A percentile compares a stretch with the other conserved stretches of the same genome.
phyloP scores from a whole-genome alignment of 805 yeast species.

The Schwanniomyces vanrijiae region DNA sequence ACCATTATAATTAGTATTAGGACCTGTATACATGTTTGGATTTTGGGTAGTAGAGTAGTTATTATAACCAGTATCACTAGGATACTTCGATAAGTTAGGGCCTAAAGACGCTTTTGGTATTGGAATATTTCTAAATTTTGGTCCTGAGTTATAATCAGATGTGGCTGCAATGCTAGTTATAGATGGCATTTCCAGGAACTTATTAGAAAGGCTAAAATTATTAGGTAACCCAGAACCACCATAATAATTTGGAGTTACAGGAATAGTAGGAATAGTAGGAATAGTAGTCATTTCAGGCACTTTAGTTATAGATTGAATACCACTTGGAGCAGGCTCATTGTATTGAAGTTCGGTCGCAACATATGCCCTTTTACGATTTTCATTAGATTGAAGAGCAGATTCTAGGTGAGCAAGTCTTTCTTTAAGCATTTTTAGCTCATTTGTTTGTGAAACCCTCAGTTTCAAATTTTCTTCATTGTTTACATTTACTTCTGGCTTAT shows the following conservation, averaged over 20 bases:
- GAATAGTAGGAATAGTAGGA: not conserved
- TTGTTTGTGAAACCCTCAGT: slow-evolving; percentile 3
- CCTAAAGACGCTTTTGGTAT: not conserved
- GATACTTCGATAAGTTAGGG: not conserved
- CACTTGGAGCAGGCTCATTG: not conserved
- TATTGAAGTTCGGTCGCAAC: not conserved
- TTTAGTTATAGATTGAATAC: not conserved
- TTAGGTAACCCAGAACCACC: not conserved
- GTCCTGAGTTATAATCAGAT: not conserved
- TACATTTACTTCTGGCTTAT: not conserved
- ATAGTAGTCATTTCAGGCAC: not conserved
- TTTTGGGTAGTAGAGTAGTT: not conserved
- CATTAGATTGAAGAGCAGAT: slow-evolving; percentile 1
- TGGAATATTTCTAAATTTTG: not conserved
- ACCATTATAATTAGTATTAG: not conserved
- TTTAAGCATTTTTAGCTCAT: slow-evolving; percentile 18
- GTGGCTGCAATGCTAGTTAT: not conserved
- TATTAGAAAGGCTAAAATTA: not conserved
- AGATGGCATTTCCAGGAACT: not conserved
- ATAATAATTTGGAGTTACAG: not conserved
- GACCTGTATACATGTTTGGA: not conserved
- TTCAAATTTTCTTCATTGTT: not conserved
- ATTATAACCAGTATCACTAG: not conserved
- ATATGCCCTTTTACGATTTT: not conserved
- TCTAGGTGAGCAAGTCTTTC: slow-evolving; percentile 18